Evolutionary conservation across 441 rosid genomes (phyloP).

Genomic region (Euphorbia schlechtendalii): DNA sequence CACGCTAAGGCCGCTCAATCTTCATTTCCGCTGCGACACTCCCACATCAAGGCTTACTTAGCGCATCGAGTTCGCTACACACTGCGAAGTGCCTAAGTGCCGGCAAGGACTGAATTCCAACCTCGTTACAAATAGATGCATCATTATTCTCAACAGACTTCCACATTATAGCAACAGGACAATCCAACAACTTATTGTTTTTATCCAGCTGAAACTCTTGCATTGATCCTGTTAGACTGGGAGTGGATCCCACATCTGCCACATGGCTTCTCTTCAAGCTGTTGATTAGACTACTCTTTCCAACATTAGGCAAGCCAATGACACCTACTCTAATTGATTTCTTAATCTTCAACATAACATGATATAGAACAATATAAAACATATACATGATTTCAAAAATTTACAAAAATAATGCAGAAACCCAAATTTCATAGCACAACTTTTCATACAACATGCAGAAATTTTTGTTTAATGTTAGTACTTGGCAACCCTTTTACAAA

Average conservation of each 20-base stretch:
- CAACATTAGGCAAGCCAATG: constrained; percentile 94
- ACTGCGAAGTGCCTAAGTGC: too few species aligned
- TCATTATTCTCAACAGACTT: constrained; percentile 63
- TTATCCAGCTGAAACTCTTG: constrained; percentile 96
- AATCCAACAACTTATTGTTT: constrained; percentile 82
- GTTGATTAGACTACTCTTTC: constrained; percentile 96
- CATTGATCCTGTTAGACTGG: constrained; percentile 86
- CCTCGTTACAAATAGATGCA: too few species aligned
- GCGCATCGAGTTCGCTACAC: too few species aligned
- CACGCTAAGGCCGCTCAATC: too few species aligned
- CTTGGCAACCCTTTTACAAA: too few species aligned
- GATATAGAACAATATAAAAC: constrained; percentile 3
- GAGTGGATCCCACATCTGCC: constrained; percentile 90
- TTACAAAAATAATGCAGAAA: not conserved
- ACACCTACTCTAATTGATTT: constrained; percentile 90
- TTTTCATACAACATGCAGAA: not conserved
- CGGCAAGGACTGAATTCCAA: too few species aligned
- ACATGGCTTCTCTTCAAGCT: constrained; percentile 94
- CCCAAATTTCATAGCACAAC: not conserved
- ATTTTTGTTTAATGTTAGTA: not conserved
- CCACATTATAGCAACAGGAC: constrained; percentile 97
- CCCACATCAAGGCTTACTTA: too few species aligned
- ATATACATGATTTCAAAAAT: not conserved
- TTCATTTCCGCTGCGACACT: too few species aligned
- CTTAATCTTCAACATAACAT: constrained; percentile 53